phyloP scores from a whole-genome alignment of 2,329 filamentous ascomycete genomes.

The Teratosphaeria gauchensis region DNA sequence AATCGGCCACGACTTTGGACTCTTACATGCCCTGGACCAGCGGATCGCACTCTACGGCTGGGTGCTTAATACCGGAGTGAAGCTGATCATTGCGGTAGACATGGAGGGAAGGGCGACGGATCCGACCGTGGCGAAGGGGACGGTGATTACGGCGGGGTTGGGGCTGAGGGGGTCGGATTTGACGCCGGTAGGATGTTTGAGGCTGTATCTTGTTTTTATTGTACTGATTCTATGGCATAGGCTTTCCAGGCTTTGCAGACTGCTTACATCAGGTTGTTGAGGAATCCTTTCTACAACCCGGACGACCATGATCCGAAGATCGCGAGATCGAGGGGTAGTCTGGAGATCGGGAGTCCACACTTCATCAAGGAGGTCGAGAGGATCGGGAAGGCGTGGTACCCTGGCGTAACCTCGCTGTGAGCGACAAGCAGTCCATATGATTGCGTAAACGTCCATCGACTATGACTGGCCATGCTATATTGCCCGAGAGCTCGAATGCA shows the following conservation, averaged over 20 bases:
- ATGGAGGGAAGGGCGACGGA: slow-evolving; percentile 54
- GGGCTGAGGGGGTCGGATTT: slow-evolving; percentile 79
- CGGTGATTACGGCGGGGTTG: slow-evolving; percentile 36
- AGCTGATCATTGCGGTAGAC: slow-evolving; percentile 83
- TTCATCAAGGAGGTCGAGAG: slow-evolving; percentile 76
- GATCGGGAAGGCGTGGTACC: slow-evolving; percentile 78
- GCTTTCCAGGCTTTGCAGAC: slow-evolving; percentile 85
- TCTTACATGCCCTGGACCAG: slow-evolving; percentile 90
- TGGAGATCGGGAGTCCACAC: slow-evolving; percentile 68
- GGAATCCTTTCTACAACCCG: slow-evolving; percentile 91
- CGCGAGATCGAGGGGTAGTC: slow-evolving; percentile 36
- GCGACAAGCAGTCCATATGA: no score
- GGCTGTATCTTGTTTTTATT: not conserved
- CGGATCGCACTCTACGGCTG: slow-evolving; percentile 88
- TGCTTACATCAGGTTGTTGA: slow-evolving; percentile 79
- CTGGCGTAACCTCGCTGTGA: slow-evolving; percentile 38
- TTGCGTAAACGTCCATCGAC: not conserved
- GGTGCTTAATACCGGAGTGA: slow-evolving; percentile 90
- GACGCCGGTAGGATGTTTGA: slow-evolving; percentile 52
- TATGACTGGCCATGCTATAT: not conserved
- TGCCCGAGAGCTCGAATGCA: not conserved
- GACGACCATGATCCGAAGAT: slow-evolving; percentile 64
- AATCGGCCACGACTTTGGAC: slow-evolving; percentile 74
- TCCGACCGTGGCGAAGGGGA: slow-evolving; percentile 36
- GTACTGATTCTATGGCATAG: slow-evolving; percentile 29